Conservation (phyloP, 257 asterid species). For the Solanum tacnaense region DNA sequence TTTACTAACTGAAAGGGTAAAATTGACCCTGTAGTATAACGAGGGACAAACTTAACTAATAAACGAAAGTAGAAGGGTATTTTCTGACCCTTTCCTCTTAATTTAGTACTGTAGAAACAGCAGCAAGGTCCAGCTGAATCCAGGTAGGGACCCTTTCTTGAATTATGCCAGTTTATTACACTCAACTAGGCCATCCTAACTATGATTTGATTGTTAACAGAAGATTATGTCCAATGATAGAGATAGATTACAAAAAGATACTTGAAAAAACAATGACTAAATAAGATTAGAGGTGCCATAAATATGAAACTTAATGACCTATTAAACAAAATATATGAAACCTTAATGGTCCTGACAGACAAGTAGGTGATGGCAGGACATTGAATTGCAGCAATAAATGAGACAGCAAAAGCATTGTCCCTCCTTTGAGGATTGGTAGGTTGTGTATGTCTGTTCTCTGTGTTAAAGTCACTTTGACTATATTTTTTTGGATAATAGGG, state of each 20-base stretch:
- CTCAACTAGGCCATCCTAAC: neutral
- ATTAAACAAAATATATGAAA: neutral
- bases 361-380: slow-evolving; percentile 41
- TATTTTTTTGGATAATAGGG: neutral
- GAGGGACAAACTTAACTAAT: neutral
- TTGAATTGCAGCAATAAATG: slow-evolving; percentile 36
- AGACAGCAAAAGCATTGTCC: slow-evolving; percentile 3
- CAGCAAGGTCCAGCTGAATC: neutral
- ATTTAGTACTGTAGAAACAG: neutral
- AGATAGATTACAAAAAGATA: neutral
- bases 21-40: neutral
- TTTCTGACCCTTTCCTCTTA: neutral
- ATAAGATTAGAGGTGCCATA: neutral
- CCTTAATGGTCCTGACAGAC: slow-evolving; percentile 31
- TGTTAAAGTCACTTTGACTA: neutral
- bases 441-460: neutral
- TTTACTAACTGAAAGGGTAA: neutral
- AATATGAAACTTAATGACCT: slow-evolving; percentile 14
- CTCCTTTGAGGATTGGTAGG: neutral
- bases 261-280: neutral
- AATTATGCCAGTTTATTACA: neutral
- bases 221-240: neutral
- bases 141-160: neutral
- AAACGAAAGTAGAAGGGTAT: neutral
- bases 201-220: neutral